phyloP scores from a whole-genome alignment of 148 eudicot species.

The Silene conica region DNA sequence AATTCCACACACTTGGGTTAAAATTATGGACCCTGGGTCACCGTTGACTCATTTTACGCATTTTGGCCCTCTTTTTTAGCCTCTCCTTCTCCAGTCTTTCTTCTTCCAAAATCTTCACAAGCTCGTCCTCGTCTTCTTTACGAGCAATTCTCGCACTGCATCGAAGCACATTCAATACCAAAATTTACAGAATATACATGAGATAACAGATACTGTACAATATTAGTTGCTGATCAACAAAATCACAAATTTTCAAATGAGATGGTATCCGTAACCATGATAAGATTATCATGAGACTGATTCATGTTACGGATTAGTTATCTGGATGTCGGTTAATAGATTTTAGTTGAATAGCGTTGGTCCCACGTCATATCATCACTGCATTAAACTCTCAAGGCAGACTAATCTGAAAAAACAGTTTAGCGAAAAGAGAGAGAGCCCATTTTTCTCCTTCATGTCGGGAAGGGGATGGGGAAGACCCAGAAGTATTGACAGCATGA shows the following conservation, averaged over 20 bases:
- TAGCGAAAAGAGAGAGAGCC: too few relatives aligned
- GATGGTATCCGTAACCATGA: neutral
- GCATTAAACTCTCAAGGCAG: too few relatives aligned
- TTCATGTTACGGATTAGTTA: too few relatives aligned
- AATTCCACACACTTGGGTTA: neutral
- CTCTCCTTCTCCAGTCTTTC: conserved; percentile 42
- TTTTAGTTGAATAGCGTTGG: too few relatives aligned
- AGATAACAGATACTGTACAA: too few relatives aligned
- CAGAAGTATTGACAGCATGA: neutral
- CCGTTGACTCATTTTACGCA: conserved; percentile 57
- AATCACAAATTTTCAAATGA: neutral
- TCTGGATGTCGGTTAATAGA: too few relatives aligned
- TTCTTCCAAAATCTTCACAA: conserved; percentile 58
- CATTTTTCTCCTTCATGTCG: too few relatives aligned
- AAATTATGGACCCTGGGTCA: conserved; percentile 8
- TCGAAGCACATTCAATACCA: conserved; percentile 8
- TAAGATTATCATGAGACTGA: too few relatives aligned
- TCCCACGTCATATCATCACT: too few relatives aligned
- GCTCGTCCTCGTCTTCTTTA: conserved; percentile 72
- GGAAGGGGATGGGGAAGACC: neutral
- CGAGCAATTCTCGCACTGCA: conserved; percentile 68
- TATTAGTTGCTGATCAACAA: too few relatives aligned
- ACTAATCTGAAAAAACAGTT: too few relatives aligned
- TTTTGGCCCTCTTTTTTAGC: conserved; percentile 56
- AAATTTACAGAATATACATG: neutral